Base-by-base conservation (phyloP, 768 basidiomycete genomes). In the Tulasnella sp. region DNA sequence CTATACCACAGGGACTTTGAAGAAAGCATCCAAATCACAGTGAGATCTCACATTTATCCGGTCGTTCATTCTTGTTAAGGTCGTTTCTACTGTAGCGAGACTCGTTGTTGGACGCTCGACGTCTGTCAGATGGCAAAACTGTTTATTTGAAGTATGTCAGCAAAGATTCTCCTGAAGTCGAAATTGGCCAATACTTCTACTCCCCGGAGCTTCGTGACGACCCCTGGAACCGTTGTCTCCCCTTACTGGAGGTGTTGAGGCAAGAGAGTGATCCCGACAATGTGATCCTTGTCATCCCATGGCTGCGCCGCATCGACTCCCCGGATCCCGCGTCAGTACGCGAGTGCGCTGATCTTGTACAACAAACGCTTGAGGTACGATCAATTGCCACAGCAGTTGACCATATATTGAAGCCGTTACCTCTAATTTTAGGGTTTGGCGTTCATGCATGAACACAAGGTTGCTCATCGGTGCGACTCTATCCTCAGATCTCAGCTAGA, bases 311-410 rank as follows among this genome's bases (percentile, higher is more conserved):
- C 3, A 27, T 79, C 31, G 74, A 73, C 31, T 42, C 38, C n/a
- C 78, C 78, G 44, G 40, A 44, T 8, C 74, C 56, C 7, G 78
- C 39, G 10, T 74, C 77, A 2, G 58, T 78, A 3, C 27, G 77
- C 38, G 77, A 78, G 39, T 71, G 56, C 21, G 77, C 71, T 27
- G 73, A 75, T n/a, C 46, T 79, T 7, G 48, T 79, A 21, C 34
- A 75, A 8, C 78, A 79, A 73, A 75, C 78, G 6, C 48, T 79
- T 16, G 78, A 79, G 72, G 78, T 75, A 48, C 6, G 78, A n/a
- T 24, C 62, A 71, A 58, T 24, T 7, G 21, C 5, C 21, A 18
- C 3, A 3, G 19, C 3, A 5, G 9, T 5, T 68, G n/a, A n/a
- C 18, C n/a, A 48, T 40, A 10, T 10, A 3, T 4, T 40, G 10